Base-by-base conservation (phyloP, 2,329 filamentous ascomycete genomes). In the Teratosphaeria zuluensis region DNA sequence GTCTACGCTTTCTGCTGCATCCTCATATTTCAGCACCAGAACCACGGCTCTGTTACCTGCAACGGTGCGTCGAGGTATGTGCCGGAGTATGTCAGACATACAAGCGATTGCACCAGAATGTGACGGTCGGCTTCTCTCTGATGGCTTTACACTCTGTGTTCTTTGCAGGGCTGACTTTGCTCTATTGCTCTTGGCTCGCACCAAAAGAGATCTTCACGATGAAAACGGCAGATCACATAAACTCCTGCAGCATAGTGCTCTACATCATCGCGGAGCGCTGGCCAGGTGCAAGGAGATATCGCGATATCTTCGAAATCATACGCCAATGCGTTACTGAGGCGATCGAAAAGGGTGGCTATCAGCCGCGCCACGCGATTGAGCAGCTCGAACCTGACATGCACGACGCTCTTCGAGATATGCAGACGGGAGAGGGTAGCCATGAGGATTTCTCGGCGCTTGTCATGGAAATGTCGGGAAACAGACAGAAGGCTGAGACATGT, bases 131-230 rank as follows among this genome's bases (percentile, higher is more conserved):
- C 0, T 71, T 65, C 54, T 69, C 66, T 28, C 61, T 69, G 30
- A 68, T 70, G 61, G 68, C 68, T 3, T 55, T 71, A 19, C 66
- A 68, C 21, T 66, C 68, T 1, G 63, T 69, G 3, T 71, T 70
- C 56, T 54, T 69, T 14, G 51, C 62, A 58, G 69, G 69, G 2
- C 58, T 71, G 4, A 71, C 69, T 2, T 62, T 73, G 16, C 61
- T 72, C 9, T 73, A 72, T 58, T 70, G 69, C 55, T 62, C 65
- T 19, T 73, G 69, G 69, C 62, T 61, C 0, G 63, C 63, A 12
- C 64, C 62, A 9, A 59, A 62, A 9, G 61, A 65, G 12, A 53
- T 69, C 4, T 65, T 65, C 48, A 64, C 53, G 19, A 63, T 63
- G 46, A 60, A 56, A 5, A 63, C 63, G n/a, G 58, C 63, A 19